Conservation (phyloP, 2,329 filamentous ascomycete species). For the Ophiostoma pallidulum region DNA sequence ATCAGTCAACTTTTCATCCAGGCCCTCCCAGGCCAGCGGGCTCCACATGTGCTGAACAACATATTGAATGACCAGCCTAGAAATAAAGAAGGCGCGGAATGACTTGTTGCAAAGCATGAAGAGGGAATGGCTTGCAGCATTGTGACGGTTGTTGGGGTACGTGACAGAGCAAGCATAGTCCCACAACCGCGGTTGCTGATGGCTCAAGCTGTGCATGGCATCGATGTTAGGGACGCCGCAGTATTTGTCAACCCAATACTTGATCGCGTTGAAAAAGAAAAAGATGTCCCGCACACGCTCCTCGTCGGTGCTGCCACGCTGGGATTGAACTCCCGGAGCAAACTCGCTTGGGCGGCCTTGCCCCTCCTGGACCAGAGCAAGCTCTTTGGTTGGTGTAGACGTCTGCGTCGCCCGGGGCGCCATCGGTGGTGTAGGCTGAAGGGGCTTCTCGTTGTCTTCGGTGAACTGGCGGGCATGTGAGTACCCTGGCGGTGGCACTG, state of each 20-base stretch:
- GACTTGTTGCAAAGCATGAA: constrained; percentile 25
- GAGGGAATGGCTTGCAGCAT: constrained; percentile 24
- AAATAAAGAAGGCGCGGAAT: constrained; percentile 27
- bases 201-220: constrained; percentile 4
- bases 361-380: neutral
- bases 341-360: neutral
- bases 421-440: neutral
- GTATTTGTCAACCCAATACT: constrained; percentile 15
- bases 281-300: constrained; percentile 14
- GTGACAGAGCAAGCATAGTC: constrained; percentile 27
- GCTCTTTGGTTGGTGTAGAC: neutral
- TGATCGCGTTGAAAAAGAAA: constrained; percentile 15
- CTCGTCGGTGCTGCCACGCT: neutral
- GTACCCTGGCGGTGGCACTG: neutral
- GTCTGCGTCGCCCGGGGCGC: neutral
- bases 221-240: neutral
- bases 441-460: neutral
- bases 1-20: constrained; percentile 19
- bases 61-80: constrained; percentile 29
- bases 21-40: constrained; percentile 26
- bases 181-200: constrained; percentile 23
- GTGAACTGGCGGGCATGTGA: neutral
- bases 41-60: constrained; percentile 27
- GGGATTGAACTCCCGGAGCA: constrained; percentile 1
- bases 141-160: constrained; percentile 19